phyloP scores from a whole-genome alignment of 805 yeast species.

The Pichia nanzhaoensis region DNA sequence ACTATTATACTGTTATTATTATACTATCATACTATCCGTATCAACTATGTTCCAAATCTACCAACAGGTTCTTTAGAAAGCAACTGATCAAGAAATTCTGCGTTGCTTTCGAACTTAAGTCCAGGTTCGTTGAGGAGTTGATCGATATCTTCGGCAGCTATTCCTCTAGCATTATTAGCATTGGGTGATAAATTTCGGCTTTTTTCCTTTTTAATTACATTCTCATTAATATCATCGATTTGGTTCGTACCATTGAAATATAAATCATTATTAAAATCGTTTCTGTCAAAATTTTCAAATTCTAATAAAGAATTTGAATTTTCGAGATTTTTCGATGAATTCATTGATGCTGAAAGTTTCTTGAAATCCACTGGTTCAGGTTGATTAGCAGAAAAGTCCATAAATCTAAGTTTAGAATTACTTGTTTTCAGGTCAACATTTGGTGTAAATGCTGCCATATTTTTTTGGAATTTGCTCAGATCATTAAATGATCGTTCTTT shows the following conservation, averaged over 20 bases:
- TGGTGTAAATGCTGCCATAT: slow-evolving; percentile 7
- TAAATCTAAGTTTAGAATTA: slow-evolving; percentile 6
- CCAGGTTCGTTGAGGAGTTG: slow-evolving; percentile 3
- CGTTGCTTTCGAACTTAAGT: slow-evolving; percentile 8
- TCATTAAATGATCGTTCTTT: not conserved
- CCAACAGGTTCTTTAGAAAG: slow-evolving; percentile 10
- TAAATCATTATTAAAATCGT: not conserved
- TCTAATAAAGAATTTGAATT: not conserved
- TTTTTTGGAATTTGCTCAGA: not conserved
- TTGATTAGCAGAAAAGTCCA: slow-evolving; percentile 7
- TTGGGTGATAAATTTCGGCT: not conserved
- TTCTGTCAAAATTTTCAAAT: not conserved
- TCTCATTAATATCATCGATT: not conserved
- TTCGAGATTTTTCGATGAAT: not conserved
- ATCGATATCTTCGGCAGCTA: not conserved
- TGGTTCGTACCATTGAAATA: not conserved
- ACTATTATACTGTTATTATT: too few relatives aligned
- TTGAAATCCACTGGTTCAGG: slow-evolving; percentile 9
- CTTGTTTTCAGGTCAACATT: not conserved
- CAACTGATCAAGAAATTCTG: slow-evolving; percentile 13
- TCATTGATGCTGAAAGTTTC: slow-evolving; percentile 5
- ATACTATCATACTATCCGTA: too few relatives aligned
- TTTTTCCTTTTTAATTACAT: too few relatives aligned
- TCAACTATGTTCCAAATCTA: not conserved
- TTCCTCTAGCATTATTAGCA: not conserved